Conservation (phyloP, 2,329 filamentous ascomycete species). For the Zymoseptoria tritici region DNA sequence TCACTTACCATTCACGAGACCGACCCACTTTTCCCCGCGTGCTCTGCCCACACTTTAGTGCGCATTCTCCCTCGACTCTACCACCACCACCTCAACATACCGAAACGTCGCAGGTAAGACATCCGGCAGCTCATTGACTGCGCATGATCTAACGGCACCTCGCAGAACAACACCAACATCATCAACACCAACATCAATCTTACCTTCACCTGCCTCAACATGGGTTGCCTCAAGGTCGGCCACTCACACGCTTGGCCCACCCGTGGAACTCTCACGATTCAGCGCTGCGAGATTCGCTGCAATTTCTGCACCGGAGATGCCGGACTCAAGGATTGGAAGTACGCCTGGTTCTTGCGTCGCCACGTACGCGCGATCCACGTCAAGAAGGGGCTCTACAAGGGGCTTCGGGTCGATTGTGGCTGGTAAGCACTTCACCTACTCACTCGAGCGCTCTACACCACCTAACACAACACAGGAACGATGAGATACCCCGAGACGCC, state of each 20-base stretch:
- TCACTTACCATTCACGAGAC: background rate
- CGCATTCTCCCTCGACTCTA: background rate
- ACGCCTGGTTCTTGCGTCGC: slow-evolving; percentile 25
- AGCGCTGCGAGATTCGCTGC: slow-evolving; percentile 23
- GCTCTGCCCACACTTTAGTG: background rate
- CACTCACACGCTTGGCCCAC: slow-evolving; percentile 23
- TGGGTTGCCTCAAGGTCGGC: slow-evolving; percentile 22
- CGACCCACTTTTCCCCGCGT: background rate
- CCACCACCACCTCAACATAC: background rate
- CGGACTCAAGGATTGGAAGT: slow-evolving; percentile 19
- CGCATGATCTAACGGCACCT: background rate
- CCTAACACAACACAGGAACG: background rate
- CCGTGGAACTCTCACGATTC: slow-evolving; percentile 19
- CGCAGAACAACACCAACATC: background rate
- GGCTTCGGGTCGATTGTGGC: slow-evolving; percentile 12
- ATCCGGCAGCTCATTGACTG: background rate
- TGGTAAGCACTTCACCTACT: slow-evolving; percentile 15
- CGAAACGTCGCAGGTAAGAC: background rate
- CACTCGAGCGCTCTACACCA: background rate
- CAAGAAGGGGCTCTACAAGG: slow-evolving; percentile 10
- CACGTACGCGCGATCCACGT: slow-evolving; percentile 23
- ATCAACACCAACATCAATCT: background rate
- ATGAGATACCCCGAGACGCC: background rate
- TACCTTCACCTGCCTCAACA: slow-evolving; percentile 4
- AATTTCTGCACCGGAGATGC: slow-evolving; percentile 18